Evolutionary conservation across 768 basidiomycete genomes (phyloP), one percentile per base, ranked within the genome.

Genomic region (Boletus coccyginus): DNA sequence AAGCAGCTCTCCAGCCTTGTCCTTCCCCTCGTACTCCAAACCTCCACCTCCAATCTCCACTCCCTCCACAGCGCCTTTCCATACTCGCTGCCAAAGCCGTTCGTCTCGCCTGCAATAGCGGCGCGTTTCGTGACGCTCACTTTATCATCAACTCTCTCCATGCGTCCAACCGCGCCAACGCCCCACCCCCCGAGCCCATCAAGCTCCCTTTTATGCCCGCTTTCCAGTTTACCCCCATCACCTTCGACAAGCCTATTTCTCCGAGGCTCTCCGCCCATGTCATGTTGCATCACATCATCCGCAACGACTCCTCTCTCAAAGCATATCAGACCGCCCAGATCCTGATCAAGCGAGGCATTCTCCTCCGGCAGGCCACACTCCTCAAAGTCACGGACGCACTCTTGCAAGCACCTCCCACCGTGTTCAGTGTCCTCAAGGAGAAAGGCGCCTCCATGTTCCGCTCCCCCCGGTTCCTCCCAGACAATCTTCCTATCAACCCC

Each of bases 231-330:
- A 63, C 73, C 19, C 74, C 75, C 27, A 74, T 84, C 50, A 69
- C 77, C 16, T 84, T 87, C 58, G 75, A 77, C 46, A 72, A 68
- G 36, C 69, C 77, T 1, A 71, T 88, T 11, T 80, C 88, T 27
- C 79, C 82, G 3, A 83, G 82, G 21, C 73, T 91, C 4, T 71
- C 85, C 17, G 79, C 82, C 0, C 89, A 92, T 61, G 73, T 77
- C 29, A 75, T 92, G 40, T 60, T 92, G 11, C 90, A 92, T 48
- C 77, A 79, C 32, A 75, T 90, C 39, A 64, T 91, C 21, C 83
- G 86, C 48, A 58, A 71, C 8, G 80, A 84, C 3, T 70, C 79
- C 50, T 56, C 72, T 2, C 65, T 75, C 50, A 77, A 80, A 46
- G 88, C 86, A 0, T 74, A 76, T 32, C 65, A 67, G 31, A 76